These are phyloP conservation scores for Neocallimastix lanati DNA, from an alignment of 192 early-diverging fungal species.

Conservation along the genomic window DNA sequence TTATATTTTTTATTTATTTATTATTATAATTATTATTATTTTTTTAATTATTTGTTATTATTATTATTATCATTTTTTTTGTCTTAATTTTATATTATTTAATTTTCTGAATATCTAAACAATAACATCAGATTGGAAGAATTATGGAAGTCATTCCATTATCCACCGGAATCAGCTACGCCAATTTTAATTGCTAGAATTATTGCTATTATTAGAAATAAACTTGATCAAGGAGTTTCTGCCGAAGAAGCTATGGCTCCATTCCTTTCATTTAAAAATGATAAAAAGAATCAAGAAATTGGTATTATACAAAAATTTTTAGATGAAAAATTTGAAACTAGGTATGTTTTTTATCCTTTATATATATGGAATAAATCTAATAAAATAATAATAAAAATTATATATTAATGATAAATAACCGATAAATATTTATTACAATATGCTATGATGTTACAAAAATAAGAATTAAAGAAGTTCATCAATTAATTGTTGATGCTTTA, in stretches of 20 bases:
- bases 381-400: too few species aligned
- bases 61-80: too few species aligned
- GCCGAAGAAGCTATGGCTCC: neutral
- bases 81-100: too few species aligned
- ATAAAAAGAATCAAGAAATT: neutral
- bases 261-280: neutral
- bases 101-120: too few species aligned
- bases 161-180: conserved; percentile 1
- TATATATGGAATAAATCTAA: too few species aligned
- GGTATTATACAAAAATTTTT: neutral
- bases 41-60: too few species aligned
- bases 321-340: conserved; percentile 1
- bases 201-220: neutral
- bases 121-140: neutral
- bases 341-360: neutral
- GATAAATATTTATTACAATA: too few species aligned
- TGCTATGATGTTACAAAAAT: too few species aligned
- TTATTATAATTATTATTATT: too few species aligned
- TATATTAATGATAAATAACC: too few species aligned
- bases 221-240: neutral
- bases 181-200: neutral
- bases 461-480: neutral
- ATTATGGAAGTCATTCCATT: conserved; percentile 1
- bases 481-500: neutral
- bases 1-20: too few species aligned